These are phyloP conservation scores for Colletotrichum sp. DNA, from an alignment of 2,329 filamentous ascomycete species.

Conservation along the genomic window DNA sequence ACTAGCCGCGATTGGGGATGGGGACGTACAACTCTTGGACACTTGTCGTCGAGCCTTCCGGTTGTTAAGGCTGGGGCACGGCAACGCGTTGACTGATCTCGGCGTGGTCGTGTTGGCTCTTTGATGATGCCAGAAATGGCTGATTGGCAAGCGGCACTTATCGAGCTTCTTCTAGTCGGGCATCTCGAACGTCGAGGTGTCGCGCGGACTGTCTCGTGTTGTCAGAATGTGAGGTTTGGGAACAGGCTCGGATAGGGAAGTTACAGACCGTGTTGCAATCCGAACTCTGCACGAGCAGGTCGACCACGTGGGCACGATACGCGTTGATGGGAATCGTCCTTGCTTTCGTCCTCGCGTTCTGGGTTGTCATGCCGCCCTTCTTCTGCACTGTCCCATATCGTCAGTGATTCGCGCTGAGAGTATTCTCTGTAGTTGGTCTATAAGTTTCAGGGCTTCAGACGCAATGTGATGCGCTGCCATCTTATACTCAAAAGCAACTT, in stretches of 20 bases:
- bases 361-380: not conserved
- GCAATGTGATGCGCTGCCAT: not conserved
- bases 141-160: not conserved
- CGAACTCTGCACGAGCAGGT: not conserved
- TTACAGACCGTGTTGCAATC: not conserved
- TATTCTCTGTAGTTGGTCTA: not conserved
- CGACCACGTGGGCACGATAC: not conserved
- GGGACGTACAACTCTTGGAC: not conserved
- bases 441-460: not conserved
- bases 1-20: not conserved
- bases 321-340: not conserved
- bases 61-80: not conserved
- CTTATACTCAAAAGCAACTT: not conserved
- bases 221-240: not conserved
- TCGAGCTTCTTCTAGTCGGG: not conserved
- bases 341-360: not conserved
- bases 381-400: not conserved
- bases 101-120: not conserved
- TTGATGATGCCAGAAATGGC: not conserved
- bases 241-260: not conserved
- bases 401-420: not conserved
- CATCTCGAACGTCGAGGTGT: not conserved
- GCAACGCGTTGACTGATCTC: not conserved
- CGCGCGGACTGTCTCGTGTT: not conserved
- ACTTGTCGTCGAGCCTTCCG: not conserved